These are phyloP conservation scores for Debaryomycetaceae sp. DNA, from an alignment of 1,139 yeast species.

Conservation along the genomic window DNA sequence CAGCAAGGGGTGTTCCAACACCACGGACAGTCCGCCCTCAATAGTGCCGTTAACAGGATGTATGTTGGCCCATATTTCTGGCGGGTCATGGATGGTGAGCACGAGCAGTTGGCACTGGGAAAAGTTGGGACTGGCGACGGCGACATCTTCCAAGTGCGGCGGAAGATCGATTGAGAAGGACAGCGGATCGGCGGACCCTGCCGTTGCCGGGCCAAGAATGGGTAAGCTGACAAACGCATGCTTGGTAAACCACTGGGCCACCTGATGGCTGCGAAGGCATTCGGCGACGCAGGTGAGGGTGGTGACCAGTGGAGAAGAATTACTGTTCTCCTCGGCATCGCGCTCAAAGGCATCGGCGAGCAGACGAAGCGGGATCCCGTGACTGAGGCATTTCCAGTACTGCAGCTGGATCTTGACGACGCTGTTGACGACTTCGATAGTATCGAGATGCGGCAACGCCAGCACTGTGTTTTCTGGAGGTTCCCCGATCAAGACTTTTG, in stretches of 20 bases:
- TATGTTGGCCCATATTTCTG: constrained; percentile 83
- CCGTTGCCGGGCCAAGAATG: too few relatives aligned
- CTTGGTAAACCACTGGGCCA: constrained; percentile 41
- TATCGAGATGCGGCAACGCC: constrained; percentile 59
- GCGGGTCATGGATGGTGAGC: constrained; percentile 79
- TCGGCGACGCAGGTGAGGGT: constrained; percentile 43
- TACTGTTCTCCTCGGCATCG: constrained; percentile 13
- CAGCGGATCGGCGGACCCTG: background rate
- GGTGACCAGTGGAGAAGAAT: constrained; percentile 19
- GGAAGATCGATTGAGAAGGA: constrained; percentile 33
- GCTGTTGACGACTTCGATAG: constrained; percentile 78
- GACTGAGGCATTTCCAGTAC: constrained; percentile 79
- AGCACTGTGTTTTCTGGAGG: constrained; percentile 73
- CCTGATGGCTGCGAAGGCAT: constrained; percentile 65
- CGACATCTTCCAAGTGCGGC: constrained; percentile 51
- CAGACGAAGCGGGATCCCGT: constrained; percentile 40
- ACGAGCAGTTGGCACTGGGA: constrained; percentile 54
- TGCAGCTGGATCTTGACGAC: constrained; percentile 73
- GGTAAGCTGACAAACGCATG: constrained; percentile 64
- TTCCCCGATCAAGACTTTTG: constrained; percentile 86
- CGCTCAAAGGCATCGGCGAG: constrained; percentile 26
- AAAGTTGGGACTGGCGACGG: constrained; percentile 67
- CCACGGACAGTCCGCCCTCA: constrained; percentile 61
- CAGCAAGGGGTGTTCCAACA: constrained; percentile 35
- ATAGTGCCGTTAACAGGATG: constrained; percentile 74